Evolutionary conservation across 2,329 filamentous ascomycete genomes (phyloP), one percentile per base, ranked within the genome.

Genomic region (Ophiostoma piceae): DNA sequence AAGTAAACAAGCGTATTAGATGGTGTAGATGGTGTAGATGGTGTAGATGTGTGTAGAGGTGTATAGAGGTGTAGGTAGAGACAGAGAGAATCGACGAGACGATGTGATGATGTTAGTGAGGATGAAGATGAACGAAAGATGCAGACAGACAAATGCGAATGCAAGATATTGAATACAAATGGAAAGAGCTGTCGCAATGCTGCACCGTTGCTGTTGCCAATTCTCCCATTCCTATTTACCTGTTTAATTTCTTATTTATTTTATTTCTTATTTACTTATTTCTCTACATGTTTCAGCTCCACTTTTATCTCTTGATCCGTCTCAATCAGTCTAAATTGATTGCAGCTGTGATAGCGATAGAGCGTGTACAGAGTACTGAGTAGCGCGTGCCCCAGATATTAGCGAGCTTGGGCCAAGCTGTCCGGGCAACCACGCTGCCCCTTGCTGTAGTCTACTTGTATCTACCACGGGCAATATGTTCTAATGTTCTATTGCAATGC

Each of bases 331-430:
- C 43, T 47, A 47, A 57, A 57, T 22, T 26, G 51, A 57, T 57
- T 57, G 51, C 51, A 57, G 11, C 51, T 16, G n/a, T 57, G 51
- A 57, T 47, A 35, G 35, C 35, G 35, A 35, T 35, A 35, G 35
- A 35, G 35, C 35, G 35, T 35, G 35, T 29, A 29, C 26, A 29
- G 26, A 29, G 26, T 29, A 29, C 26, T 29, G 26, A 29, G 26
- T 35, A 47, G 43, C 43, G 16, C 43, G 43, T 47, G 43, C 43
- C 43, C 43, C 43, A 47, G 43, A 47, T 47, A 19, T 47, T 47
- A 47, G 43, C 19, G 67, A 71, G 73, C 73, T 74, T 60, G 73
- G 73, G 67, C 73, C 73, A 71, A 66, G 71, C 71, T 74, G 73
- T 70, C 73, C 72, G 71, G 72, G 73, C 73, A 74, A 74, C 73